phyloP scores from a whole-genome alignment of 2,329 filamentous ascomycete genomes.

The Akanthomyces muscarius region DNA sequence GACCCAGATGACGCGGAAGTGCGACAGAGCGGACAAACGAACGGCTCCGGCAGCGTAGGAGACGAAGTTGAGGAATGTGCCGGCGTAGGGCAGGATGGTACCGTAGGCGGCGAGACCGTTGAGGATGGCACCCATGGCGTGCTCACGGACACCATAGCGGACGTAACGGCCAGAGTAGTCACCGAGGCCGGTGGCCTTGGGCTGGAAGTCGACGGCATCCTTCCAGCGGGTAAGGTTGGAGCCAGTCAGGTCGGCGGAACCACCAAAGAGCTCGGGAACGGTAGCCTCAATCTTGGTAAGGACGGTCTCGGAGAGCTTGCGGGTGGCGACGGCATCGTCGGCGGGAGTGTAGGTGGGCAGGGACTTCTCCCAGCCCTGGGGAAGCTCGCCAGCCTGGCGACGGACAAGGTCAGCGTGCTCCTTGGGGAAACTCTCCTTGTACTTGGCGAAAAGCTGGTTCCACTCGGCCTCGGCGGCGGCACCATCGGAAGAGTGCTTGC shows the following conservation, averaged over 20 bases:
- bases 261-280: slow-evolving; percentile 88
- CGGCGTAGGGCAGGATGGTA: slow-evolving; percentile 86
- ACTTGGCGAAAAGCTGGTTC: slow-evolving; percentile 90
- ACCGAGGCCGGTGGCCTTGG: slow-evolving; percentile 77
- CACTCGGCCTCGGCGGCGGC: slow-evolving; percentile 90
- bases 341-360: slow-evolving; percentile 86
- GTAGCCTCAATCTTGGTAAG: slow-evolving; percentile 79
- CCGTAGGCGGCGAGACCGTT: slow-evolving; percentile 96
- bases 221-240: slow-evolving; percentile 99
- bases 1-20: slow-evolving; percentile 88
- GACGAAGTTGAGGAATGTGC: slow-evolving; percentile 99
- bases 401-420: slow-evolving; percentile 79
- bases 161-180: slow-evolving; percentile 89
- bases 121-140: slow-evolving; percentile 88
- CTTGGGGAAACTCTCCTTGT: slow-evolving; percentile 69
- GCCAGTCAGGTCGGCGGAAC: slow-evolving; percentile 94
- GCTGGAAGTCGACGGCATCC: slow-evolving; percentile 95
- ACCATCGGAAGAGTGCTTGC: slow-evolving; percentile 79
- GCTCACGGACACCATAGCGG: slow-evolving; percentile 88
- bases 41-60: slow-evolving; percentile 95
- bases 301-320: slow-evolving; percentile 94
- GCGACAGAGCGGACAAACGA: slow-evolving; percentile 88
- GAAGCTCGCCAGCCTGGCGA: slow-evolving; percentile 76
- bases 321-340: slow-evolving; percentile 81
- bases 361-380: slow-evolving; percentile 92